These are phyloP conservation scores for Carnegiea gigantea DNA, from an alignment of 179 eudicot genomes.

Conservation along the genomic window DNA sequence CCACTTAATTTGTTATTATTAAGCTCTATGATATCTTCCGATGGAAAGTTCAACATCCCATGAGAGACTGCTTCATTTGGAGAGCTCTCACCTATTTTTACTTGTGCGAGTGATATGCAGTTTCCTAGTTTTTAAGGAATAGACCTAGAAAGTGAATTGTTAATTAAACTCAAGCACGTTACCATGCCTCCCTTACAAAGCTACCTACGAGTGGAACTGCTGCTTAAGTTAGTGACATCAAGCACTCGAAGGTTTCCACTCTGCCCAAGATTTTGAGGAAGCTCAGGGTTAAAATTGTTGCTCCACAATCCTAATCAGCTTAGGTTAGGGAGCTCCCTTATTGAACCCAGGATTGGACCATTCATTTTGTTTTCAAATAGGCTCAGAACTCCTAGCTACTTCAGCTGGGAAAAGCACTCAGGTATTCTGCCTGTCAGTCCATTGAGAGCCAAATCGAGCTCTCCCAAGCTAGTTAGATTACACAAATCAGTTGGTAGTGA, in stretches of 20 bases:
- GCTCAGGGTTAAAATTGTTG: slow-evolving; percentile 50
- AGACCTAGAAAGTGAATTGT: slow-evolving; percentile 55
- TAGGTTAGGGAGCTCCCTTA: slow-evolving; percentile 55
- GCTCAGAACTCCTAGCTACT: slow-evolving; percentile 38
- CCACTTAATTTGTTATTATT: slow-evolving; percentile 47
- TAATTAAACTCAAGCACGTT: slow-evolving; percentile 33
- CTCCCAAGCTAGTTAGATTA: slow-evolving; percentile 34
- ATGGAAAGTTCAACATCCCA: slow-evolving; percentile 50
- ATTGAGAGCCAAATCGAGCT: slow-evolving; percentile 46
- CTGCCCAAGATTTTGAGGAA: slow-evolving; percentile 59
- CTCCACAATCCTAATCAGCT: slow-evolving; percentile 46
- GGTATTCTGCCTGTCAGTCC: slow-evolving; percentile 52
- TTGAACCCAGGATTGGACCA: slow-evolving; percentile 47
- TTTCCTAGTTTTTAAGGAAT: slow-evolving; percentile 47
- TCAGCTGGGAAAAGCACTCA: slow-evolving; percentile 33
- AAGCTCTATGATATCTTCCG: slow-evolving; percentile 43
- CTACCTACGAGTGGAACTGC: slow-evolving; percentile 54
- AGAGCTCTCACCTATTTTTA: slow-evolving; percentile 41
- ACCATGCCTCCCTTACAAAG: slow-evolving; percentile 56
- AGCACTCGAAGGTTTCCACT: slow-evolving; percentile 40
- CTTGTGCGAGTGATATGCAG: slow-evolving; percentile 43
- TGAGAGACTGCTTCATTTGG: slow-evolving; percentile 52
- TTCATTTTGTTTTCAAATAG: slow-evolving; percentile 43
- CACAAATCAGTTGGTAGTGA: slow-evolving; percentile 52
- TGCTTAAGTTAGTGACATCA: slow-evolving; percentile 46